Evolutionary conservation across 169 alveolate genomes (phyloP).

Genomic region (Neospora caninum): DNA sequence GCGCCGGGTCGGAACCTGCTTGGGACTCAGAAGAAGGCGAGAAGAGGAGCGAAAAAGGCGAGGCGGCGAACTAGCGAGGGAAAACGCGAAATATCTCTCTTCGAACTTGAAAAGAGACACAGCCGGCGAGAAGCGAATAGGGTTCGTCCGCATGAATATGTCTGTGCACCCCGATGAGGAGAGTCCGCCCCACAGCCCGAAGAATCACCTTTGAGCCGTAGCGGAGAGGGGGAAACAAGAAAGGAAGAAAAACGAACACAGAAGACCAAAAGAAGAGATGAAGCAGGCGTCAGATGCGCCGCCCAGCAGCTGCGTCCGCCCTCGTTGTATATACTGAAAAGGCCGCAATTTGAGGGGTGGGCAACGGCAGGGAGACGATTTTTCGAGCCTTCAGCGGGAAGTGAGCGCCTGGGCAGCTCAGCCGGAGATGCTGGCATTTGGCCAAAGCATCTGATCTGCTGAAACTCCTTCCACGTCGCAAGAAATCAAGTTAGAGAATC

Average conservation of each 20-base stretch:
- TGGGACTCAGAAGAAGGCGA: too few species aligned
- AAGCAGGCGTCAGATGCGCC: not conserved
- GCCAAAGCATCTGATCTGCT: too few species aligned
- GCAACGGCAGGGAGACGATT: not conserved
- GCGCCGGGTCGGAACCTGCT: too few species aligned
- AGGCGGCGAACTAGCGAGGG: not conserved
- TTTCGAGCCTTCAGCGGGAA: not conserved
- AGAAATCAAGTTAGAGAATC: too few species aligned
- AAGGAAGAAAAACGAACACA: not conserved
- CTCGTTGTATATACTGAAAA: not conserved
- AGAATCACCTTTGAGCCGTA: not conserved
- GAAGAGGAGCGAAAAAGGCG: not conserved
- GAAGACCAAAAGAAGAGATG: not conserved
- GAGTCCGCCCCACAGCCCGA: not conserved
- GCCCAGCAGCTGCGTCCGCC: not conserved
- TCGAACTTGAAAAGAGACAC: not conserved
- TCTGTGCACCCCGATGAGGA: not conserved
- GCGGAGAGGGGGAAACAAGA: not conserved
- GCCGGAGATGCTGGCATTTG: too few species aligned
- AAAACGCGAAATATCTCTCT: not conserved
- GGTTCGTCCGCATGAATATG: not conserved
- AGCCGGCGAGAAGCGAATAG: not conserved
- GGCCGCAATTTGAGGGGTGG: not conserved
- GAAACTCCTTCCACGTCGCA: too few species aligned
- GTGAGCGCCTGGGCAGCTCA: not conserved